Conservation (phyloP, 192 early-diverging fungal species). For the Allomyces javanicus region DNA sequence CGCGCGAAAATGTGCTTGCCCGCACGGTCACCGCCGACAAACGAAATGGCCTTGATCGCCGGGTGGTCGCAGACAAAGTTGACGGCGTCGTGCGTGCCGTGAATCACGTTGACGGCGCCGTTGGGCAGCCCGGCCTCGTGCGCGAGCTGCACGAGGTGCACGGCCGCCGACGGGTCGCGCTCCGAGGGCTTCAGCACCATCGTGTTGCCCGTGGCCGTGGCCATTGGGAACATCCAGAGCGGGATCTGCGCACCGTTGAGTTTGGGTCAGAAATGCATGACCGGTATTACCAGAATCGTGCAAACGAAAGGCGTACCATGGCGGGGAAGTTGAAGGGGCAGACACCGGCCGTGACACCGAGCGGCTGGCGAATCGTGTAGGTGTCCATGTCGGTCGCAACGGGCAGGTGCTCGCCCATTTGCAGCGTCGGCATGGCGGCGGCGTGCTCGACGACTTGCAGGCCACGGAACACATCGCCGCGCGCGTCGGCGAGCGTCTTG, state of each 20-base stretch:
- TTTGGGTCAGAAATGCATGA: too few species aligned
- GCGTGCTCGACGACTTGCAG: slow-evolving; percentile 79
- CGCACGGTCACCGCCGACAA: slow-evolving; percentile 78
- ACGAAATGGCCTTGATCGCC: slow-evolving; percentile 74
- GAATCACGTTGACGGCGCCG: slow-evolving; percentile 82
- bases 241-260: slow-evolving; percentile 17
- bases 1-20: slow-evolving; percentile 79
- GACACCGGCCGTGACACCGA: slow-evolving; percentile 82
- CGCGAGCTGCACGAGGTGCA: slow-evolving; percentile 73
- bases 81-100: slow-evolving; percentile 68
- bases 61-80: slow-evolving; percentile 76
- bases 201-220: slow-evolving; percentile 82
- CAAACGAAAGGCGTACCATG: slow-evolving; percentile 30
- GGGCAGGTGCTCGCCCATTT: slow-evolving; percentile 64
- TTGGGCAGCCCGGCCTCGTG: slow-evolving; percentile 71
- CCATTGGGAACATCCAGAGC: slow-evolving; percentile 91
- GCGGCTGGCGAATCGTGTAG: slow-evolving; percentile 73
- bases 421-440: slow-evolving; percentile 49
- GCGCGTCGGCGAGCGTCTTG: slow-evolving; percentile 79
- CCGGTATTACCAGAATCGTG: not conserved
- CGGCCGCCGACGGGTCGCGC: slow-evolving; percentile 77
- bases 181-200: slow-evolving; percentile 84
- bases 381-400: slow-evolving; percentile 92
- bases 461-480: slow-evolving; percentile 78
- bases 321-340: slow-evolving; percentile 96